Evolutionary conservation across 75 land plant species (phyloP).

Genomic region (Ceratopteris richardii): DNA sequence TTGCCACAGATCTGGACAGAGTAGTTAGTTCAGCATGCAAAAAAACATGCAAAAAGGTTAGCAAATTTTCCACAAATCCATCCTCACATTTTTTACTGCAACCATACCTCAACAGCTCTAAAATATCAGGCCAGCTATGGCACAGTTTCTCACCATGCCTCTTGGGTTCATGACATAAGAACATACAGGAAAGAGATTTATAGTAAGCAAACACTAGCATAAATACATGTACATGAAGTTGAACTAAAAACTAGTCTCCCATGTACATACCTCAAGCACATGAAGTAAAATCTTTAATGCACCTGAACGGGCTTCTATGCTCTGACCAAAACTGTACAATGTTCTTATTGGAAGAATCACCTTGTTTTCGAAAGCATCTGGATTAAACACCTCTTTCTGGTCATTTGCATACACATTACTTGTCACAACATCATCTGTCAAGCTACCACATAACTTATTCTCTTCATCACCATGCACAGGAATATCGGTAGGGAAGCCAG

Average conservation of each 20-base stretch:
- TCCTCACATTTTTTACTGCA: too few species aligned
- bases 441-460: too few species aligned
- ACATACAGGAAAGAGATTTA: not conserved
- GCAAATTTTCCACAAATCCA: too few species aligned
- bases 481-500: not conserved
- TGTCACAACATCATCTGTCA: too few species aligned
- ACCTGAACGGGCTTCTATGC: conserved; percentile 62
- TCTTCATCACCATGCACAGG: not conserved
- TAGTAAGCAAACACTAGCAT: conserved; percentile 1
- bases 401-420: not conserved
- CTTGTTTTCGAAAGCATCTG: conserved; percentile 53
- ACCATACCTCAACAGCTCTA: conserved; percentile 71
- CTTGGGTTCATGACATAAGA: conserved; percentile 20
- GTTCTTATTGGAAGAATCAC: conserved; percentile 59
- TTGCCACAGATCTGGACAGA: conserved; percentile 62
- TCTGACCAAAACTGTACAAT: conserved; percentile 52
- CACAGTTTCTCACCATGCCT: conserved; percentile 87
- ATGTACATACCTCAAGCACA: conserved; percentile 79
- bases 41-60: too few species aligned
- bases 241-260: not conserved
- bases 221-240: not conserved
- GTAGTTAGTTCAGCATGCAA: conserved; percentile 6
- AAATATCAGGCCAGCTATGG: conserved; percentile 80
- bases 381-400: not conserved
- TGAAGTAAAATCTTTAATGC: conserved; percentile 79